phyloP scores from a whole-genome alignment of 2,329 filamentous ascomycete genomes.

The Cordyceps cateniannulata region DNA sequence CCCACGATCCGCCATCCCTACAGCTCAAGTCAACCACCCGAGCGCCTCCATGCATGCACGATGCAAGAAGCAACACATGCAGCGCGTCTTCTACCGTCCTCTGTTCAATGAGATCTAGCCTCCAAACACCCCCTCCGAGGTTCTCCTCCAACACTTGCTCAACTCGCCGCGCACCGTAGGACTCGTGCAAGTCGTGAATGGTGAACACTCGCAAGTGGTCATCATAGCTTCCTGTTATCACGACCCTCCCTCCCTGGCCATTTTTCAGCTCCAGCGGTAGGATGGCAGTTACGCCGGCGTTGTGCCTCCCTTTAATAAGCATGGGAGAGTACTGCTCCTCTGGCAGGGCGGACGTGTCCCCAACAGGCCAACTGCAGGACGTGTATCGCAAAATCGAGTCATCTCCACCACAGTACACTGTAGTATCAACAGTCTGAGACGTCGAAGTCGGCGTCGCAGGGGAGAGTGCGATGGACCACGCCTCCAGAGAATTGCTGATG shows the following conservation, averaged over 20 bases:
- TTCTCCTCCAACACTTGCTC: slow-evolving; percentile 56
- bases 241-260: slow-evolving; percentile 42
- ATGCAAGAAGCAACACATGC: slow-evolving; percentile 59
- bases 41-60: slow-evolving; percentile 88
- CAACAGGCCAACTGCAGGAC: slow-evolving; percentile 23
- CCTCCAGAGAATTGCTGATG: slow-evolving; percentile 54
- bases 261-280: slow-evolving; percentile 53
- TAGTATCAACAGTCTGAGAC: slow-evolving; percentile 24
- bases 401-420: slow-evolving; percentile 67
- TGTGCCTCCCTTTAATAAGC: slow-evolving; percentile 47
- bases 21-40: slow-evolving; percentile 51
- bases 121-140: slow-evolving; percentile 81
- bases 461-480: slow-evolving; percentile 65
- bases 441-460: slow-evolving; percentile 20
- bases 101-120: slow-evolving; percentile 57
- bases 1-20: slow-evolving; percentile 40
- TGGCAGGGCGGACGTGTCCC: slow-evolving; percentile 11
- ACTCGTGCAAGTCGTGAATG: slow-evolving; percentile 34
- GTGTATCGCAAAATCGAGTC: slow-evolving; percentile 56
- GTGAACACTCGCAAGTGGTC: slow-evolving; percentile 67
- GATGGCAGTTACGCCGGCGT: slow-evolving; percentile 84
- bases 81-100: slow-evolving; percentile 20
- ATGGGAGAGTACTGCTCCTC: slow-evolving; percentile 22
- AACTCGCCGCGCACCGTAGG: slow-evolving; percentile 35
- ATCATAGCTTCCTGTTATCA: slow-evolving; percentile 89